Base-by-base conservation (phyloP, 2,329 filamentous ascomycete genomes). In the Chrysoporthe deuterocubensis region DNA sequence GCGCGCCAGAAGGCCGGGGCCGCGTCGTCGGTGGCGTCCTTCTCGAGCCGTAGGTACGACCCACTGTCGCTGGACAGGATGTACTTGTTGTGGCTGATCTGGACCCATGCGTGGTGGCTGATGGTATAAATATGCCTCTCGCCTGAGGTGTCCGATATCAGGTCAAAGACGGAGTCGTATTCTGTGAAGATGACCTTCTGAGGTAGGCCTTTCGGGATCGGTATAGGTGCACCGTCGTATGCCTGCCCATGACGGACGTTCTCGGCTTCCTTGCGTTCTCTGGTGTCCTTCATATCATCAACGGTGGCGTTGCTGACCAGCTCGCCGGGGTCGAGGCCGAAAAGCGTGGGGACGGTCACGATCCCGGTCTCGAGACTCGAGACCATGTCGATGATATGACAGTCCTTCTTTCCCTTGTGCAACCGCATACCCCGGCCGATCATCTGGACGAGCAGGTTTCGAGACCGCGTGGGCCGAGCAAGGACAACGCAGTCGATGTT, bases 361-460 rank as follows among this genome's bases (percentile, higher is more conserved):
- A 99, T 92, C 4, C 96, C 96, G 0, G 90, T 92, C 63, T 90
- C 89, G 32, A 98, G 82, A 48, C 90, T 93, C 0, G 94, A 91
- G 0, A 98, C 96, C 89, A 99, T 94, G 78, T 99, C 96, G 74
- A 99, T 96, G 69, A 99, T 85, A 77, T 98, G 96, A 73, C 96
- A 99, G 75, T 98, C 88, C 50, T 89, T 81, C 78, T 99, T 99
- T 14, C 87, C 91, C 0, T 89, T 83, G 76, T 93, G 86, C 50
- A 97, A 81, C 54, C 96, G 89, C 88, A 99, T 92, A 4, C 96
- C 96, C 73, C 96, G 87, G 0, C 96, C 96, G 70, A 99, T 97
- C 96, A 99, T 99, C 79, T 99, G 96, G 0, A 98, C 89, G 1
- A 99, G 87, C 2, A 99, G 82, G 73, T 97, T 98, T n/a, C 92